phyloP scores from a whole-genome alignment of 345 rosid species.

The Gossypium anomalum region DNA sequence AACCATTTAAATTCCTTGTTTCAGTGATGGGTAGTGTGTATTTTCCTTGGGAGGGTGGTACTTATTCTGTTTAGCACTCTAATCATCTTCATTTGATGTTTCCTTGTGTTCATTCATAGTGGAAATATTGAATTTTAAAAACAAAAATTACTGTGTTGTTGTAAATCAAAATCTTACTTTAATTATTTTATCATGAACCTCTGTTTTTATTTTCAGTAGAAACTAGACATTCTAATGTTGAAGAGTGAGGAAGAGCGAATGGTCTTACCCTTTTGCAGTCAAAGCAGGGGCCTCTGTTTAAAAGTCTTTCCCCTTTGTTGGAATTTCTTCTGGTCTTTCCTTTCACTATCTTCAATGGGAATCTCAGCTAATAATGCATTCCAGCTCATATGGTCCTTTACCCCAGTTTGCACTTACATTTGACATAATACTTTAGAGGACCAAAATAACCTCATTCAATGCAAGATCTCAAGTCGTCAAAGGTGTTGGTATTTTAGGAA shows the following conservation, averaged over 20 bases:
- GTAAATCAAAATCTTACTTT: constrained; percentile 14
- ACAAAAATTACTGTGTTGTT: too few species aligned
- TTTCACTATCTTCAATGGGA: constrained; percentile 24
- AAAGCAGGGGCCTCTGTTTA: constrained; percentile 8
- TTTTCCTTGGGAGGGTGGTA: too few species aligned
- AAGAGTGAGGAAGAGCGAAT: not conserved
- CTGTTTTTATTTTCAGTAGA: not conserved
- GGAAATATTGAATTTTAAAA: too few species aligned
- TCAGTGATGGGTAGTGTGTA: not conserved
- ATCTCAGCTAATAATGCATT: constrained; percentile 40
- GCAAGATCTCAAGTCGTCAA: not conserved
- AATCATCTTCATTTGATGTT: not conserved
- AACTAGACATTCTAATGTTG: not conserved
- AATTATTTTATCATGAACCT: too few species aligned
- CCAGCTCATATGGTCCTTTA: constrained; percentile 45
- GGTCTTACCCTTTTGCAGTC: not conserved
- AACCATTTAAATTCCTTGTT: not conserved
- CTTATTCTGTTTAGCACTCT: not conserved
- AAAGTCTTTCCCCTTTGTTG: constrained; percentile 10
- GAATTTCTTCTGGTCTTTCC: constrained; percentile 9
- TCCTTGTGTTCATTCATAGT: not conserved
- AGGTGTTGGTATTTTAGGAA: constrained; percentile 13
- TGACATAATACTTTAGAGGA: constrained; percentile 17
- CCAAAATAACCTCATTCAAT: constrained; percentile 31
- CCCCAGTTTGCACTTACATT: not conserved